Conservation (phyloP, 768 basidiomycete genomes). For the Dentipellis fragilis region DNA sequence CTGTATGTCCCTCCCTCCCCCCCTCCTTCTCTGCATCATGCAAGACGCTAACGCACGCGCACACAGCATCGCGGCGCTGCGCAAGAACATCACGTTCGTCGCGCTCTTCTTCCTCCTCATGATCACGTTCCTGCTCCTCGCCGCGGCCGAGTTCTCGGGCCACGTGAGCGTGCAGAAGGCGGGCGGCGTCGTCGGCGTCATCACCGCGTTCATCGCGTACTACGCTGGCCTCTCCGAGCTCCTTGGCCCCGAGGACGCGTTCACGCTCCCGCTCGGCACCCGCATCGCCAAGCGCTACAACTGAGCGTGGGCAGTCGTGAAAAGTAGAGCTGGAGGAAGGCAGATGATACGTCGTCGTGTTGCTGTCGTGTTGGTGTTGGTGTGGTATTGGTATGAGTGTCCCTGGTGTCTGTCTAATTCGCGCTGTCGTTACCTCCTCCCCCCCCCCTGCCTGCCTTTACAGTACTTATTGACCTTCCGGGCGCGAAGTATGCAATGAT, state of each 20-base stretch:
- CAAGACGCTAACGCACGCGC: neutral
- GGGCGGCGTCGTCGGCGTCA: slow-evolving; percentile 35
- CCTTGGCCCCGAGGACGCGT: slow-evolving; percentile 26
- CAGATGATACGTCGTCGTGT: no score
- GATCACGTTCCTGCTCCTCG: slow-evolving; percentile 41
- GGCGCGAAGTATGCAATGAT: no score
- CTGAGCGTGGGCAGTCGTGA: no score
- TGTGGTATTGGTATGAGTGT: no score
- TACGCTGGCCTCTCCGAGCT: slow-evolving; percentile 34
- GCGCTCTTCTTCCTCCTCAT: slow-evolving; percentile 43
- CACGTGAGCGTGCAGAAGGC: slow-evolving; percentile 20
- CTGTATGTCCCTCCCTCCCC: slow-evolving; percentile 32
- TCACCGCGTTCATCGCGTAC: slow-evolving; percentile 38
- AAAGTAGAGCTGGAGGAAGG: no score
- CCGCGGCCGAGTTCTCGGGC: slow-evolving; percentile 15
- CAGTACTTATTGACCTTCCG: no score
- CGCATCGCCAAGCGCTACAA: neutral
- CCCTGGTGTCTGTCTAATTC: no score
- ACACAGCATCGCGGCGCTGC: slow-evolving; percentile 39
- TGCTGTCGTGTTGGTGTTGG: no score
- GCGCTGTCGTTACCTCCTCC: no score
- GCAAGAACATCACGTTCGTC: slow-evolving; percentile 39
- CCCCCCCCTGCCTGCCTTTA: no score
- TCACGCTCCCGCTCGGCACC: slow-evolving; percentile 30
- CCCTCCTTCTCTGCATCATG: neutral